Evolutionary conservation across 345 rosid species (phyloP).

Genomic region (Populus tremula): DNA sequence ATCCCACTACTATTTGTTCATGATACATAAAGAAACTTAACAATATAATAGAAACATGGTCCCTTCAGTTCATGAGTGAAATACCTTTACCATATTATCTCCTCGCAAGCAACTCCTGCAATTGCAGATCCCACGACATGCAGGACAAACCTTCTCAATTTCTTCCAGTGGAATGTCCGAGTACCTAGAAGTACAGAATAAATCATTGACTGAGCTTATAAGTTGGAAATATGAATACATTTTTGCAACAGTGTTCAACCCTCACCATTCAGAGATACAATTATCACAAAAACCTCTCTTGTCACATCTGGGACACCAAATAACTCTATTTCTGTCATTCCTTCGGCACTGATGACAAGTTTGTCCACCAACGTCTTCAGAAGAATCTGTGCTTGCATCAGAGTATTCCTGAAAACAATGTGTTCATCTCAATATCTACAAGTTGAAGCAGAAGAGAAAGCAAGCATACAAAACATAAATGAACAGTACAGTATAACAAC

Average conservation of each 20-base stretch:
- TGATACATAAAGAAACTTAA: conserved; percentile 1
- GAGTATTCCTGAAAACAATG: conserved; percentile 62
- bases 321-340: conserved; percentile 55
- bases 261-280: conserved; percentile 75
- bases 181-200: conserved; percentile 50
- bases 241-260: conserved; percentile 16
- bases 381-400: conserved; percentile 59
- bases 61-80: conserved; percentile 2
- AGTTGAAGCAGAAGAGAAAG: neutral
- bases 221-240: neutral
- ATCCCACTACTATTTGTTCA: neutral
- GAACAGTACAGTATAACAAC: neutral
- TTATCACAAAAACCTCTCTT: conserved; percentile 81
- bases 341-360: conserved; percentile 82
- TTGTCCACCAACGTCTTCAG: conserved; percentile 67
- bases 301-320: conserved; percentile 78
- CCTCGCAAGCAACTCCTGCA: conserved; percentile 84
- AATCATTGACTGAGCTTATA: conserved; percentile 8
- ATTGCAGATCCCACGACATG: conserved; percentile 85
- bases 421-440: conserved; percentile 10
- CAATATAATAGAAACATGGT: neutral
- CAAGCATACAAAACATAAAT: neutral
- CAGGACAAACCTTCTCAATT: conserved; percentile 86
- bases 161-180: conserved; percentile 64
- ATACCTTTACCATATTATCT: conserved; percentile 84